These are phyloP conservation scores for Kwoniella shandongensis DNA, from an alignment of 768 basidiomycete genomes.

Conservation along the genomic window DNA sequence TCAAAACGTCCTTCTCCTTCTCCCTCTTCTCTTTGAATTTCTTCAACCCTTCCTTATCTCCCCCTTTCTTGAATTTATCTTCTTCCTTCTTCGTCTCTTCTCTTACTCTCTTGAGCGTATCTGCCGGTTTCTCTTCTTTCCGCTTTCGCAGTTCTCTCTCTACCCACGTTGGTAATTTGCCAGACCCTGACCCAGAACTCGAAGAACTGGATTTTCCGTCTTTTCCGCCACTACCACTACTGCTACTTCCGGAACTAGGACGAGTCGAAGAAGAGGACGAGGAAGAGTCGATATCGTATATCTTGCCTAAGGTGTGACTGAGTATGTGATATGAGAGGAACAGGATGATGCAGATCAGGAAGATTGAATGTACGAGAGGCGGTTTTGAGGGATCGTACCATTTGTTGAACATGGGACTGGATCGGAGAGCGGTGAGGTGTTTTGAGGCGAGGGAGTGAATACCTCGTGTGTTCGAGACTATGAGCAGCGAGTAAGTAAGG, in stretches of 20 bases:
- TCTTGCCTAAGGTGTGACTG: constrained; percentile 23
- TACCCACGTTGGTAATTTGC: constrained; percentile 13
- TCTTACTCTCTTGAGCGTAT: constrained; percentile 7
- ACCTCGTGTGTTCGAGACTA: neutral
- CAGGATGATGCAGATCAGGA: constrained; percentile 15
- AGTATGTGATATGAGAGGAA: constrained; percentile 20
- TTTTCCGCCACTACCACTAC: too few relatives aligned
- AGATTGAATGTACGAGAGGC: constrained; percentile 14
- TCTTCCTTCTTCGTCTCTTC: constrained; percentile 14
- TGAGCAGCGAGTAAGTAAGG: too few relatives aligned
- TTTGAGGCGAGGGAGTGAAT: neutral
- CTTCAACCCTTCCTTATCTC: constrained; percentile 7
- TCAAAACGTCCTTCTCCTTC: constrained; percentile 7
- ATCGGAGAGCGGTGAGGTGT: constrained; percentile 2
- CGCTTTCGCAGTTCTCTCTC: constrained; percentile 18
- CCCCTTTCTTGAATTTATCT: constrained; percentile 6
- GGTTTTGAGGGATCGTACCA: constrained; percentile 26
- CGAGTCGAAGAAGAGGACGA: constrained; percentile 1
- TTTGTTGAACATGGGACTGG: neutral
- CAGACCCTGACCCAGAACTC: neutral
- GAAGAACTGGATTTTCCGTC: neutral
- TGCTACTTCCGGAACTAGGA: too few relatives aligned
- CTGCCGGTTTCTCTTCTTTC: constrained; percentile 12
- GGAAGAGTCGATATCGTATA: constrained; percentile 33
- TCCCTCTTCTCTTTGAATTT: constrained; percentile 16